Base-by-base conservation (phyloP, 306 rosid genomes). In the Castanospermum australe region DNA sequence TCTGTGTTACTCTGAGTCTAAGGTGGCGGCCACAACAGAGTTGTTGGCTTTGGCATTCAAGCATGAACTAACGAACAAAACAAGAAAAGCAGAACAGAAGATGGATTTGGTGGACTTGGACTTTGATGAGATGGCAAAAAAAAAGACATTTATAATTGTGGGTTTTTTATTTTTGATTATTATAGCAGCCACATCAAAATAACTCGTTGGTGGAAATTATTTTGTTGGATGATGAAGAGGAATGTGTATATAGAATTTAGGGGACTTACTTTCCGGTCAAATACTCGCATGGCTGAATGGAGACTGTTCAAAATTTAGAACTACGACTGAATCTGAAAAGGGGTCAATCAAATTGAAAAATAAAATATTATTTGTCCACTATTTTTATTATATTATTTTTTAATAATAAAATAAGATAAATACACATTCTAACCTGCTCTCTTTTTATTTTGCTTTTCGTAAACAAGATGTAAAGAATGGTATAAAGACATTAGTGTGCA, bases 61-160 rank as follows among this genome's bases (percentile, higher is more conserved):
- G 14, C 0, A 71, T 10, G 32, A 24, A 42, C 55, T 25, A 30
- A 55, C 4, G 8, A 55, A 17, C 8, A 38, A 13, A 51, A 14
- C 5, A 24, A 6, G 21, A 24, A 33, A 32, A 18, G 4, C 10
- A 45, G 50, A 61, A 60, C 1, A 22, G 67, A 70, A 70, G 82
- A 36, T 76, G 69, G 17, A 39, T 74, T 81, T 47, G 32, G 75
- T 85, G 81, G 85, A 85, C 80, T 77, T 39, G 24, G 83, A 75
- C 67, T 83, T 30, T 62, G 65, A 77, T 22, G 66, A 62, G 45
- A 42, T 33, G 62, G 39, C 68, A 36, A 51, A 30, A 44, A 15
- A 15, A 28, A 47, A 38, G 17, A 64, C 5, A 10, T 20, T 54
- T 55, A 64, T 66, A 2, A 17, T 18, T 59, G 32, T 10, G 38